Conservation (phyloP, 768 basidiomycete species). For the Leucosporidium yakuticum region DNA sequence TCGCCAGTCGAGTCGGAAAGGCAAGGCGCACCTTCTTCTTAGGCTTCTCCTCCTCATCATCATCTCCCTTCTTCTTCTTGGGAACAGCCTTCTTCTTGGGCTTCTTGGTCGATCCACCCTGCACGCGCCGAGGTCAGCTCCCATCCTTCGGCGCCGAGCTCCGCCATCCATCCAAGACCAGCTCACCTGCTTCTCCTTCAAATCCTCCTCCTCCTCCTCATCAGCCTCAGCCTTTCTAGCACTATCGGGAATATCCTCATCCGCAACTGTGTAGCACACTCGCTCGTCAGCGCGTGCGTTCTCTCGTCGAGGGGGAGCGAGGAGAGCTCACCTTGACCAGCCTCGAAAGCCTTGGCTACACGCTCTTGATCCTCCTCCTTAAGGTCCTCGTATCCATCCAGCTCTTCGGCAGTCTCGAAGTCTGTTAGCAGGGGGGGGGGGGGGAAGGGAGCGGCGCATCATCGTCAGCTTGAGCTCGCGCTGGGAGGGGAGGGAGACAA, state of each 20-base stretch:
- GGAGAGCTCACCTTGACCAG: conserved; percentile 50
- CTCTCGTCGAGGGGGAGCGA: not conserved
- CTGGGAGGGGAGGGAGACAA: no score
- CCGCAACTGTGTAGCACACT: conserved; percentile 52
- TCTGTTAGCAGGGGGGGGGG: conserved; percentile 23
- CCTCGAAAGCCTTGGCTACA: conserved; percentile 65
- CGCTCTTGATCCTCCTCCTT: conserved; percentile 63
- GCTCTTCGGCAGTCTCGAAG: conserved; percentile 56
- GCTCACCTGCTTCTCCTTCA: conserved; percentile 8
- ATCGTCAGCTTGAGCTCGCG: no score
- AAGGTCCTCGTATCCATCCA: conserved; percentile 81
- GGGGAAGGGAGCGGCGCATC: no score
- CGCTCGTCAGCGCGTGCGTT: not conserved
- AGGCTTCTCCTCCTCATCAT: conserved; percentile 7
- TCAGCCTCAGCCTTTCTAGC: conserved; percentile 27
- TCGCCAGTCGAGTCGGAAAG: no score
- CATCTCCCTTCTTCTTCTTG: conserved; percentile 14
- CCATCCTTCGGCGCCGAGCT: not conserved
- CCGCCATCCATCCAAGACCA: no score
- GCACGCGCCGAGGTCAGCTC: conserved; percentile 5
- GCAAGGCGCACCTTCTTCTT: not conserved
- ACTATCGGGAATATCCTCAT: conserved; percentile 59
- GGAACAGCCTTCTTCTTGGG: conserved; percentile 14
- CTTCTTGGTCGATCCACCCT: conserved; percentile 9
- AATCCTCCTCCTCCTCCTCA: conserved; percentile 14